Base-by-base conservation (phyloP, 2,329 filamentous ascomycete genomes). In the Trichoderma koningii region DNA sequence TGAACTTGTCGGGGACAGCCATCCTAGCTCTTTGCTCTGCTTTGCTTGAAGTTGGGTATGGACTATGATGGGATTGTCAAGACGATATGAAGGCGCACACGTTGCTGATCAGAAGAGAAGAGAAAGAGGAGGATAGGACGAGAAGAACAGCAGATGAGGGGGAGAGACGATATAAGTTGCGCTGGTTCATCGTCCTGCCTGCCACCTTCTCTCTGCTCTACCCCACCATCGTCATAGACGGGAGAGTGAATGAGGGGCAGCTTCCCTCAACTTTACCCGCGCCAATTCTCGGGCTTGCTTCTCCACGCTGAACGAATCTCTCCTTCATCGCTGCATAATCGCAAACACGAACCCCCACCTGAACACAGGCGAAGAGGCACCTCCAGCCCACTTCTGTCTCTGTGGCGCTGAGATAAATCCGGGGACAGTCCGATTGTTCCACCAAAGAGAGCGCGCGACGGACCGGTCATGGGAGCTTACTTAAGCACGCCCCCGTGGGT, bases 1-100 rank as follows among this genome's bases (percentile, higher is more conserved):
- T 81, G 76, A 87, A 87, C 69, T 85, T 82, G 45, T 87, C 85
- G 70, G 84, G 83, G 71, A 85, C 82, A 52, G 82, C 77, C 82
- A 85, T 85, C 66, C 59, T 75, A 66, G 67, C 62, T 44, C 51
- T 53, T 44, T 30, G 34, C 51, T 53, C 34, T 30, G 34, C 17
- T 28, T 15, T 34, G 26, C 12, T 38, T 17, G 45, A 28, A 28
- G 17, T 19, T 17, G 51, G 30, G 30, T 3, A 17, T 21, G 2
- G 28, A 12, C 51, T 53, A 30, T 38, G 21, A 17, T 14, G 7
- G 52, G 52, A 23, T 26, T 44, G 12, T 41, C 51, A 14, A 21
- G 30, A 41, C 14, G 19, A 12, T 15, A 41, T 30, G n/a, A 45
- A 19, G 4, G n/a, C 50, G 28, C 19, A 10, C 7, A 9, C 34